Evolutionary conservation across 2,329 filamentous ascomycete genomes (phyloP).

Genomic region (Aschersonia sp.): DNA sequence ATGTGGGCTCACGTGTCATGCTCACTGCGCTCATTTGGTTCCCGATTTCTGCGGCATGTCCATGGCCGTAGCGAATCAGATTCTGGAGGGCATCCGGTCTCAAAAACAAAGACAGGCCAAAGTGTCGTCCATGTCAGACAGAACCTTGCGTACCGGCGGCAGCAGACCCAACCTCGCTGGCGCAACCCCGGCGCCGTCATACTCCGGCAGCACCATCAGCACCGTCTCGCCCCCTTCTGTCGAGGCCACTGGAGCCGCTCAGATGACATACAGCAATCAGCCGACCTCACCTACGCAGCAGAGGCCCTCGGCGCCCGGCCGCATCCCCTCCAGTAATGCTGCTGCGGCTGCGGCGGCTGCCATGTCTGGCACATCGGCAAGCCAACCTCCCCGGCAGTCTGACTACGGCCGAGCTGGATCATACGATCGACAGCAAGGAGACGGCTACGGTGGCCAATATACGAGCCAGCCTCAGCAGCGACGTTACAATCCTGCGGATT

Average conservation of each 20-base stretch:
- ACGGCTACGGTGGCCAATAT: slow-evolving; percentile 20
- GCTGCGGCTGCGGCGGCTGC: slow-evolving; percentile 45
- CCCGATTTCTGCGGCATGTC: slow-evolving; percentile 99
- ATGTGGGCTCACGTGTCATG: slow-evolving; percentile 83
- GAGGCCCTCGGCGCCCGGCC: slow-evolving; percentile 35
- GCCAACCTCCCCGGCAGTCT: slow-evolving; percentile 16
- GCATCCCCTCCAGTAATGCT: slow-evolving; percentile 37
- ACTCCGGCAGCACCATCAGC: slow-evolving; percentile 14
- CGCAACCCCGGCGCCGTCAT: slow-evolving; percentile 18
- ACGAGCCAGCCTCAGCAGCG: slow-evolving; percentile 25
- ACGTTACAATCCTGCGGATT: slow-evolving; percentile 67
- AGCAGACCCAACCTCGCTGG: slow-evolving; percentile 30
- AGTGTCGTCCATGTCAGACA: slow-evolving; percentile 43
- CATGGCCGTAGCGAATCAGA: slow-evolving; percentile 92
- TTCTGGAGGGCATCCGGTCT: slow-evolving; percentile 71
- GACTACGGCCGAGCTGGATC: slow-evolving; percentile 21
- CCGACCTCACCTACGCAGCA: slow-evolving; percentile 35
- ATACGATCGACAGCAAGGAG: slow-evolving; percentile 18
- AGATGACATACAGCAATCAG: slow-evolving; percentile 43
- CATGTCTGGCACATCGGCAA: slow-evolving; percentile 33
- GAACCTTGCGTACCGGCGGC: slow-evolving; percentile 45
- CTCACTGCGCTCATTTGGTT: slow-evolving; percentile 83
- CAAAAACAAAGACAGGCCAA: slow-evolving; percentile 56
- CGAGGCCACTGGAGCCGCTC: slow-evolving; percentile 50
- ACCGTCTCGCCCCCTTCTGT: slow-evolving; percentile 5